These are phyloP conservation scores for Tanacetum coccineum DNA, from an alignment of 129 eudicot species.

Conservation along the genomic window DNA sequence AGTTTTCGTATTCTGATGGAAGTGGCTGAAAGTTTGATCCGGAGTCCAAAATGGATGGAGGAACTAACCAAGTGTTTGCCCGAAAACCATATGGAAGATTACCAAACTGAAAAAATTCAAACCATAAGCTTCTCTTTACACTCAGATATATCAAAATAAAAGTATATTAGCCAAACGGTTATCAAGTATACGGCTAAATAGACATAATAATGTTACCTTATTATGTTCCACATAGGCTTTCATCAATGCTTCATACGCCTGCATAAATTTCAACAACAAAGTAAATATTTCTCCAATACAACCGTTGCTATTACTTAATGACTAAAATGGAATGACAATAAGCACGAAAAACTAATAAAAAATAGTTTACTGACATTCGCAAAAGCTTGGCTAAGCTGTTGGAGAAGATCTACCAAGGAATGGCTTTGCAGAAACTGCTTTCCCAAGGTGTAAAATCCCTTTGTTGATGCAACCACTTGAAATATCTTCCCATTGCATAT, in stretches of 20 bases:
- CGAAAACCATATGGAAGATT: conserved; percentile 99
- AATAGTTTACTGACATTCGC: conserved; percentile 67
- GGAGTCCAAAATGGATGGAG: conserved; percentile 70
- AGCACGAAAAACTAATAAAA: background rate
- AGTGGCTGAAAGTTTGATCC: conserved; percentile 61
- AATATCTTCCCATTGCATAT: conserved; percentile 90
- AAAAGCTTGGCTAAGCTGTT: conserved; percentile 97
- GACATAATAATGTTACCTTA: conserved; percentile 52
- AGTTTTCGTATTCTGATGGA: conserved; percentile 79
- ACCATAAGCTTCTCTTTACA: conserved; percentile 19
- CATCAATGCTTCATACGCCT: conserved; percentile 92
- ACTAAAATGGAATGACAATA: background rate
- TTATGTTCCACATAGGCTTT: conserved; percentile 95
- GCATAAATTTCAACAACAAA: no score
- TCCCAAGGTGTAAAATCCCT: conserved; percentile 91
- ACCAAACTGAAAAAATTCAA: conserved; percentile 71
- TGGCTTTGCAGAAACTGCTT: conserved; percentile 84
- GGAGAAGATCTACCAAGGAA: conserved; percentile 96
- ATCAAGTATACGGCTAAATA: conserved; percentile 22
- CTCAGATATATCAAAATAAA: conserved; percentile 19
- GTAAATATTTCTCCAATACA: no score
- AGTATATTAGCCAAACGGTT: background rate
- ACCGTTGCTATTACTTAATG: background rate
- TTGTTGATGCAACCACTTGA: conserved; percentile 83
- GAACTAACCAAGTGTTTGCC: conserved; percentile 89